These are phyloP conservation scores for Cytospora piceicola DNA, from an alignment of 2,329 filamentous ascomycete genomes.

Conservation along the genomic window DNA sequence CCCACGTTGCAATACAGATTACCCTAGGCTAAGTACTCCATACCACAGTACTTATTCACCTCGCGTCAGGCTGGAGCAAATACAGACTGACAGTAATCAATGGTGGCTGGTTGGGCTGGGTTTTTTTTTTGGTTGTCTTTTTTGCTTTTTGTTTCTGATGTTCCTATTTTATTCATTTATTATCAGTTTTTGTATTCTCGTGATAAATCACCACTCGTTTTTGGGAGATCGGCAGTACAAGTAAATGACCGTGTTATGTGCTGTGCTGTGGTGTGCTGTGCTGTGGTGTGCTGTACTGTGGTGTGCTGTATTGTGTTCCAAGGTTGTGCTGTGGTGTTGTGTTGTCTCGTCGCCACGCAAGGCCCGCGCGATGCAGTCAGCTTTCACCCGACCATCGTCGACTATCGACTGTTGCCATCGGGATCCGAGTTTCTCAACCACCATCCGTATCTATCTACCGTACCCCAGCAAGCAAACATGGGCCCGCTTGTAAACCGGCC, in stretches of 20 bases:
- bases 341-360: neutral
- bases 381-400: no score
- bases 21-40: no score
- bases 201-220: neutral
- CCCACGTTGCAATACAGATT: neutral
- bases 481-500: neutral
- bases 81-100: neutral
- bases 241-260: neutral
- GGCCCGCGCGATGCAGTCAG: neutral
- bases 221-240: neutral
- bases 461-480: neutral
- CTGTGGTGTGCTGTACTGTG: no score
- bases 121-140: no score
- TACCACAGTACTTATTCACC: no score
- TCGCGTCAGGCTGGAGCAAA: neutral
- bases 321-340: neutral
- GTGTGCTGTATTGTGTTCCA: no score
- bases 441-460: neutral
- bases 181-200: neutral
- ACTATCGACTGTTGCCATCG: neutral
- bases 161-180: neutral
- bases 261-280: no score
- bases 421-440: neutral
- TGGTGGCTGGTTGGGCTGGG: no score
- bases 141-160: no score